These are phyloP conservation scores for Butyriboletus loyo DNA, from an alignment of 768 basidiomycete species.

Conservation along the genomic window DNA sequence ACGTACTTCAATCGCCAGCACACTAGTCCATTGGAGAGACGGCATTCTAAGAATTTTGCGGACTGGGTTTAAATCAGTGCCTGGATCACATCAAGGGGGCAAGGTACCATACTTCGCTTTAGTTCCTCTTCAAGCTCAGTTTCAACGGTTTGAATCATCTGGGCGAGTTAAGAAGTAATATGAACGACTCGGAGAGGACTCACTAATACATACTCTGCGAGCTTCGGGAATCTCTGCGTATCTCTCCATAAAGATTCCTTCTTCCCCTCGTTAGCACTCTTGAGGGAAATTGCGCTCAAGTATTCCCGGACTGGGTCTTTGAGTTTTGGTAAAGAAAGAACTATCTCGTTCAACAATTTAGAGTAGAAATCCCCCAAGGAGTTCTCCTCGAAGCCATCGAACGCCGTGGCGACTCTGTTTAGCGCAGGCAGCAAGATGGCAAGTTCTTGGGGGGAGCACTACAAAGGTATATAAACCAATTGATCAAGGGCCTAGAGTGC, in stretches of 20 bases:
- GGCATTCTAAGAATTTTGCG: slow-evolving; percentile 72
- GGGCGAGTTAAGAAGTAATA: not conserved
- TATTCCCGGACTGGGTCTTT: slow-evolving; percentile 52
- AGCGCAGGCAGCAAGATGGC: slow-evolving; percentile 74
- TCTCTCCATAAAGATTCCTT: slow-evolving; percentile 72
- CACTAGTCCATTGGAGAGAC: slow-evolving; percentile 63
- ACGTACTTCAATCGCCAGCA: slow-evolving; percentile 67
- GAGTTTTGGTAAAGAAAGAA: slow-evolving; percentile 66
- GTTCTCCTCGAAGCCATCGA: slow-evolving; percentile 44
- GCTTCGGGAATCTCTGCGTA: slow-evolving; percentile 46
- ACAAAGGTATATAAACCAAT: not conserved
- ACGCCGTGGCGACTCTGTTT: slow-evolving; percentile 62
- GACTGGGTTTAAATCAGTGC: slow-evolving; percentile 40
- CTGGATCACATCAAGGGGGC: not conserved
- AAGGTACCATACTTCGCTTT: slow-evolving; percentile 46
- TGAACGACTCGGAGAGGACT: slow-evolving; percentile 17
- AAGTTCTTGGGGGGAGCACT: slow-evolving; percentile 86
- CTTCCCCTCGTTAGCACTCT: slow-evolving; percentile 60
- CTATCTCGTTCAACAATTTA: slow-evolving; percentile 63
- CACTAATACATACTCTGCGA: slow-evolving; percentile 63
- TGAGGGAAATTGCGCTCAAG: slow-evolving; percentile 53
- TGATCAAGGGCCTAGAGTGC: not conserved
- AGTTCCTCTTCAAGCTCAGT: slow-evolving; percentile 73
- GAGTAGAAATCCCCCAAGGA: slow-evolving; percentile 60
- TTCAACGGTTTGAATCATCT: slow-evolving; percentile 70